Evolutionary conservation across 2,329 filamentous ascomycete genomes (phyloP).

Genomic region (Pezicula rhizophila): DNA sequence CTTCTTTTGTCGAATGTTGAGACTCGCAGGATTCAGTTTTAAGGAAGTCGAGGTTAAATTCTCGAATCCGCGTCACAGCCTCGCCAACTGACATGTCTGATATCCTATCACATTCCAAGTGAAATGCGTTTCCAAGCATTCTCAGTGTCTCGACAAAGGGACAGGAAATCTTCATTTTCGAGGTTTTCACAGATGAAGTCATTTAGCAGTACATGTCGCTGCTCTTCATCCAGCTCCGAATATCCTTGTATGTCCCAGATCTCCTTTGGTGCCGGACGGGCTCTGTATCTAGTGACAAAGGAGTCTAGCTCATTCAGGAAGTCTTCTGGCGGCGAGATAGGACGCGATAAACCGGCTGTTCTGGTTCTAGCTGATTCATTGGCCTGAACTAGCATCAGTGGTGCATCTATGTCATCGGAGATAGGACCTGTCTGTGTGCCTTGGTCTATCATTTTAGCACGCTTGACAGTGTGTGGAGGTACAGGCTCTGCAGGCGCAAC

Average conservation of each 20-base stretch:
- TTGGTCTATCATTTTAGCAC: conserved; percentile 22
- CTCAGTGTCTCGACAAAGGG: conserved; percentile 43
- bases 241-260: conserved; percentile 22
- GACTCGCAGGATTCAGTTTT: neutral
- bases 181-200: conserved; percentile 44
- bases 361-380: conserved; percentile 1
- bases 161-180: conserved; percentile 41
- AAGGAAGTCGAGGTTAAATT: neutral
- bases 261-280: conserved; percentile 16
- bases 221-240: conserved; percentile 27
- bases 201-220: conserved; percentile 37
- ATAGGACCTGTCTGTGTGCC: conserved; percentile 24
- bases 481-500: conserved; percentile 2
- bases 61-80: neutral
- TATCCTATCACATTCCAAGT: conserved; percentile 28
- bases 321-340: conserved; percentile 10
- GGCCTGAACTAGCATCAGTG: neutral
- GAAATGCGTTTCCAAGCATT: conserved; percentile 41
- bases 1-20: neutral
- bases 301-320: conserved; percentile 16
- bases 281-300: conserved; percentile 17
- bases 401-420: conserved; percentile 10
- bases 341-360: neutral
- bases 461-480: conserved; percentile 13
- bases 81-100: neutral